Evolutionary conservation across 2,329 filamentous ascomycete species (phyloP).

Genomic region (Harringtonia aguacate): DNA sequence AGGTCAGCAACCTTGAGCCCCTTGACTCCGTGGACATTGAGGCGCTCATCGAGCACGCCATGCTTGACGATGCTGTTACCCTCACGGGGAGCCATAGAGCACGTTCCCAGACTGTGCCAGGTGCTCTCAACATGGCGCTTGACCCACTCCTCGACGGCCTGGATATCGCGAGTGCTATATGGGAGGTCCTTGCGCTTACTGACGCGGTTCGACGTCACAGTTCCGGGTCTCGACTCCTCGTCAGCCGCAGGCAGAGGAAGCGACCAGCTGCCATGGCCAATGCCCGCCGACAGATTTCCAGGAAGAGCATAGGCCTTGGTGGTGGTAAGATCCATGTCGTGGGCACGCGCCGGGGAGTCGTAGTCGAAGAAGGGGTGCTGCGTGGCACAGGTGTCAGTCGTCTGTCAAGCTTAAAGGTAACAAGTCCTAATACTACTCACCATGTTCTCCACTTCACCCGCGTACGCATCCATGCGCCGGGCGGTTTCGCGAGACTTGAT

Average conservation of each 20-base stretch:
- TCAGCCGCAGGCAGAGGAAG: slow-evolving; percentile 44
- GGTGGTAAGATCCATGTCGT: slow-evolving; percentile 64
- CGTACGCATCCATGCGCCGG: slow-evolving; percentile 66
- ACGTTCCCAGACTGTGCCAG: slow-evolving; percentile 59
- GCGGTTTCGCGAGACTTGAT: slow-evolving; percentile 76
- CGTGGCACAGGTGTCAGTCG: too few species aligned
- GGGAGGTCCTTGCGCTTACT: slow-evolving; percentile 51
- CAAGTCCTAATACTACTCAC: too few species aligned
- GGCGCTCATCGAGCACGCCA: slow-evolving; percentile 64
- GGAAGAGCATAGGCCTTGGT: slow-evolving; percentile 67
- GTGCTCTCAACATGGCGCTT: slow-evolving; percentile 67
- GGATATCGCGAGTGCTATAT: slow-evolving; percentile 53
- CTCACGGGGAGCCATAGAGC: slow-evolving; percentile 65
- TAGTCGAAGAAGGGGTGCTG: slow-evolving; percentile 67
- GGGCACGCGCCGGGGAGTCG: slow-evolving; percentile 57
- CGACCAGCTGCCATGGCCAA: slow-evolving; percentile 66
- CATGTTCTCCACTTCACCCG: slow-evolving; percentile 57
- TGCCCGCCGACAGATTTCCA: slow-evolving; percentile 59
- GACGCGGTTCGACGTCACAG: slow-evolving; percentile 54
- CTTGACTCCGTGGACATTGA: slow-evolving; percentile 69
- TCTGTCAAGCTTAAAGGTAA: too few species aligned
- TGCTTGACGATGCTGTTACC: slow-evolving; percentile 75
- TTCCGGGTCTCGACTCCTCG: slow-evolving; percentile 30
- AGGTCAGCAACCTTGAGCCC: slow-evolving; percentile 69
- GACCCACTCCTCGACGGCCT: slow-evolving; percentile 58